Evolutionary conservation across 345 rosid species (phyloP).

Genomic region (Stellera chamaejasme): DNA sequence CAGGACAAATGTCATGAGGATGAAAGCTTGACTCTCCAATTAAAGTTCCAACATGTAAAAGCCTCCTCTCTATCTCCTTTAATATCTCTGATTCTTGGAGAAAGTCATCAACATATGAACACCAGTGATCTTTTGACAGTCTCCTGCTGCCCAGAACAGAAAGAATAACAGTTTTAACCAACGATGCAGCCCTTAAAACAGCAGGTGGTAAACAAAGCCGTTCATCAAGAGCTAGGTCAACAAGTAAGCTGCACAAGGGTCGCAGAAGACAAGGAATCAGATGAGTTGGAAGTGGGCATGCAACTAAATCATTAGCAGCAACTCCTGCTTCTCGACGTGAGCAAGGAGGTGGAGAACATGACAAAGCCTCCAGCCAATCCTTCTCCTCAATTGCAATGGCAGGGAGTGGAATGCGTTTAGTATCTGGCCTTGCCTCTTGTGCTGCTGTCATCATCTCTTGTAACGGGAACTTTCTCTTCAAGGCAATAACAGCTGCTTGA

Average conservation of each 20-base stretch:
- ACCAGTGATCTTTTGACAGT: slow-evolving; percentile 49
- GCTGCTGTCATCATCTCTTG: slow-evolving; percentile 74
- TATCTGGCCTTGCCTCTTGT: slow-evolving; percentile 36
- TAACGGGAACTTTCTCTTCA: slow-evolving; percentile 93
- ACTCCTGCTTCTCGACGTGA: slow-evolving; percentile 93
- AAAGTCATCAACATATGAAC: slow-evolving; percentile 46
- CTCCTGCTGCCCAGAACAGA: slow-evolving; percentile 50
- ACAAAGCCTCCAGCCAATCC: slow-evolving; percentile 95
- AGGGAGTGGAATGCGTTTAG: slow-evolving; percentile 70
- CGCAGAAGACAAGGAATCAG: slow-evolving; percentile 69
- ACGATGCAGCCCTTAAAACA: slow-evolving; percentile 51
- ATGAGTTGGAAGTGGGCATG: slow-evolving; percentile 79
- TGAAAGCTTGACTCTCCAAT: slow-evolving; percentile 36
- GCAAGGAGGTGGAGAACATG: slow-evolving; percentile 88
- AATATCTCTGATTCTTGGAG: slow-evolving; percentile 57
- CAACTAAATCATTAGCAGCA: slow-evolving; percentile 65
- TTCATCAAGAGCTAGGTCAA: slow-evolving; percentile 74
- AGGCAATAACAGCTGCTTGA: slow-evolving; percentile 79
- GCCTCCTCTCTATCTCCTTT: slow-evolving; percentile 46
- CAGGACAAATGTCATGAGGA: slow-evolving; percentile 30
- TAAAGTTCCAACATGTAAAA: slow-evolving; percentile 52
- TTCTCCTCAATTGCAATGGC: slow-evolving; percentile 73
- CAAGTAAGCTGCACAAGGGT: slow-evolving; percentile 63
- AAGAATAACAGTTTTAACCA: slow-evolving; percentile 47
- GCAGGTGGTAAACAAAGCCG: slow-evolving; percentile 70